phyloP scores from a whole-genome alignment of 2,329 filamentous ascomycete species.

The Fusarium sp. region DNA sequence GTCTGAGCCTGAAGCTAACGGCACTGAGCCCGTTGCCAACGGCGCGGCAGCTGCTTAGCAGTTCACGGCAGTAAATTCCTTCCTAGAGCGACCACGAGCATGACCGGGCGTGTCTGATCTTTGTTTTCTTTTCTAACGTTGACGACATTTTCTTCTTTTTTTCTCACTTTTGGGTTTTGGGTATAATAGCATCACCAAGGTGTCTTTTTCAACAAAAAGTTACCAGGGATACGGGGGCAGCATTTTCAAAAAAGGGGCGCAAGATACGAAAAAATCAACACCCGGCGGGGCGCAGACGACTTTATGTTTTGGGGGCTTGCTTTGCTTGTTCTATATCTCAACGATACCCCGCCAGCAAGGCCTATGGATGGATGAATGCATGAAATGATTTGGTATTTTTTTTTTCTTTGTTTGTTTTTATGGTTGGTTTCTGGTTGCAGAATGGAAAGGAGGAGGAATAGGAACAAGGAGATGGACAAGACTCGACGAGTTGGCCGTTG shows the following conservation, averaged over 20 bases:
- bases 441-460: slow-evolving; percentile 10
- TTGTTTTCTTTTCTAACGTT: slow-evolving; percentile 28
- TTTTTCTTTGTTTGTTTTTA: not conserved
- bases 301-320: slow-evolving; percentile 45
- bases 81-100: slow-evolving; percentile 23
- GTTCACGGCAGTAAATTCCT: slow-evolving; percentile 1
- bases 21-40: slow-evolving; percentile 22
- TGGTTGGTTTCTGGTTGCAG: not conserved
- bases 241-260: slow-evolving; percentile 39
- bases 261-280: slow-evolving; percentile 37
- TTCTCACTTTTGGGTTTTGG: slow-evolving; percentile 25
- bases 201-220: slow-evolving; percentile 57
- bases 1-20: slow-evolving; percentile 36
- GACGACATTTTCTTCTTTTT: slow-evolving; percentile 14
- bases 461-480: not conserved
- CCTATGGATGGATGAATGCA: slow-evolving; percentile 45
- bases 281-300: slow-evolving; percentile 44
- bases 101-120: slow-evolving; percentile 29
- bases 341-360: slow-evolving; percentile 52
- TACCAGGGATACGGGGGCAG: slow-evolving; percentile 46
- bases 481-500: not conserved
- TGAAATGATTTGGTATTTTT: slow-evolving; percentile 33
- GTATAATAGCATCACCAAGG: slow-evolving; percentile 43
- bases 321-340: slow-evolving; percentile 53
- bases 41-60: slow-evolving; percentile 17